Evolutionary conservation across 306 rosid species (phyloP), one percentile per base, ranked within the genome.

Genomic region (Malus sylvestris): DNA sequence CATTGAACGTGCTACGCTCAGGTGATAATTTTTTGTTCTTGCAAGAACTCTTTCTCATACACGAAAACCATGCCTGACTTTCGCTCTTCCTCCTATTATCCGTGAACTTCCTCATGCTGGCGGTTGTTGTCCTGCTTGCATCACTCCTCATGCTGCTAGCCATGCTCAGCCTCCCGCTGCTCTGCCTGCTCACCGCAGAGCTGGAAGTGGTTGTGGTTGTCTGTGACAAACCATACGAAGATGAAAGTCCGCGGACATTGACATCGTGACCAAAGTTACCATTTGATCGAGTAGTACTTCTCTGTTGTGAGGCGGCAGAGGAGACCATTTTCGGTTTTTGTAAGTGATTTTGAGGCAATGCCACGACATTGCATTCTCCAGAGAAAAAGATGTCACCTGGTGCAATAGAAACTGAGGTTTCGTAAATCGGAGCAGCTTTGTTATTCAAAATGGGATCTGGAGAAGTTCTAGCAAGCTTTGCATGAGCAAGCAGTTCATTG

Each of bases 371-470:
- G 79, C 76, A 75, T 49, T 94, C 96, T 0, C 87, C 87, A 14
- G 97, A 91, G 76, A 91, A 94, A 85, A 94, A 94, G 75, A 94
- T 89, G 73, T 92, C 95, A 69, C 93, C 98, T 0, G 91, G 83
- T 16, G 89, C 71, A 82, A 85, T 81, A 0, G 96, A 91, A 15
- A 88, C 98, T 5, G 84, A 81, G 52, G 88, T 91, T 45, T 83
- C 90, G 6, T 71, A 40, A 45, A 62, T 32, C 2, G 75, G 52
- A 60, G 74, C 46, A 60, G 76, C 46, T 63, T 78, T 66, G 42
- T 64, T 32, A 64, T 32, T 64, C 33, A 25, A 27, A 10, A 61
- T 14, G 46, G 23, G 70, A 27, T 3, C 75, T 8, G 80, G 78
- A 32, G 80, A 79, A 32, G 78, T 81, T 22, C 44, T 67, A 16